Evolutionary conservation across 2,329 filamentous ascomycete species (phyloP).

Genomic region (Pyrenophora tritici-repentis): DNA sequence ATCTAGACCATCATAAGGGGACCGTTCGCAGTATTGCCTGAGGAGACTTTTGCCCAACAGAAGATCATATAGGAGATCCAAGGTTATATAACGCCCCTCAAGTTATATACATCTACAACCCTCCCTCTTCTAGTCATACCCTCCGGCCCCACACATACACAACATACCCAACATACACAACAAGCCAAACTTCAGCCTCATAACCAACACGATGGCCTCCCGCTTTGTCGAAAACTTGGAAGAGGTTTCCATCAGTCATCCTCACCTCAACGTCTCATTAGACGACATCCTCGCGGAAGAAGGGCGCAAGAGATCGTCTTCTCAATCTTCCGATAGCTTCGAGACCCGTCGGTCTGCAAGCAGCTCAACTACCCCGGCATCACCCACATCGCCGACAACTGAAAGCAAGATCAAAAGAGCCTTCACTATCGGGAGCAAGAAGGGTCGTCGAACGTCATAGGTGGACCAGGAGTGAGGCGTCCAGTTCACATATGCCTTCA

Average conservation of each 20-base stretch:
- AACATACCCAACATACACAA: too few species aligned
- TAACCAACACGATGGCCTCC: conserved; percentile 36
- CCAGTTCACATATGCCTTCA: not conserved
- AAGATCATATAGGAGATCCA: conserved; percentile 18
- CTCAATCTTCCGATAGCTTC: conserved; percentile 39
- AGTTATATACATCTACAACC: conserved; percentile 18
- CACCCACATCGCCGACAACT: conserved; percentile 23
- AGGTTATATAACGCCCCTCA: conserved; percentile 4
- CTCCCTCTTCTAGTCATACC: not conserved
- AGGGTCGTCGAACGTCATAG: conserved; percentile 29
- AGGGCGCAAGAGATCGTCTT: conserved; percentile 40
- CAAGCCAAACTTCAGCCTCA: not conserved
- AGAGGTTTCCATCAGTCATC: conserved; percentile 44
- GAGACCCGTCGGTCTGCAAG: conserved; percentile 31
- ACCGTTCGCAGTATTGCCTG: not conserved
- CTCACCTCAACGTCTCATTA: conserved; percentile 47
- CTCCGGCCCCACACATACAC: conserved; percentile 1
- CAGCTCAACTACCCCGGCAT: conserved; percentile 30
- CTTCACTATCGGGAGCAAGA: conserved; percentile 43
- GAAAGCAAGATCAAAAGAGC: conserved; percentile 36
- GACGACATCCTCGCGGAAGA: conserved; percentile 49
- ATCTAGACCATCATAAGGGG: conserved; percentile 8
- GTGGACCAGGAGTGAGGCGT: not conserved
- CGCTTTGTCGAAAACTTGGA: conserved; percentile 49
- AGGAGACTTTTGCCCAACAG: conserved; percentile 1